Evolutionary conservation across 2,329 filamentous ascomycete species (phyloP).

Genomic region (Aspergillus ustus): DNA sequence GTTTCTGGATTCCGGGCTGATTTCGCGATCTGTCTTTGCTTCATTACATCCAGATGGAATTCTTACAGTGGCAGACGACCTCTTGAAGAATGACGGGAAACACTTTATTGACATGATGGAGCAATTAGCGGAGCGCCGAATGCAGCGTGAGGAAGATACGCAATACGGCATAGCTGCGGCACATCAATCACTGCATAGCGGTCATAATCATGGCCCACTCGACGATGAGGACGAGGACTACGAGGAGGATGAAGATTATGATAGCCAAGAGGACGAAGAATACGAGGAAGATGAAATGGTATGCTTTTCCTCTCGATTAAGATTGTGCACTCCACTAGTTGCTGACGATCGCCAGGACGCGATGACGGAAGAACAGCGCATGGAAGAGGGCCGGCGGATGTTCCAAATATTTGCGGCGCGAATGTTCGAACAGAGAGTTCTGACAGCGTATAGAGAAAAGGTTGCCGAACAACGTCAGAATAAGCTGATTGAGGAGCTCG

Average conservation of each 20-base stretch:
- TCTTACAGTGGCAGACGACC: constrained; percentile 95
- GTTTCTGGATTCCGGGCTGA: constrained; percentile 31
- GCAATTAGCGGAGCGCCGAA: constrained; percentile 92
- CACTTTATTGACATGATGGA: constrained; percentile 99
- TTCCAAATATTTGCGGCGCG: constrained; percentile 99
- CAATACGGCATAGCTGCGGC: constrained; percentile 66
- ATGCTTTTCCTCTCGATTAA: constrained; percentile 27
- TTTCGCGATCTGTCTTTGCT: constrained; percentile 47
- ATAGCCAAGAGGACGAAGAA: constrained; percentile 67
- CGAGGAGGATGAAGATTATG: constrained; percentile 72
- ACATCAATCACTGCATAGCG: constrained; percentile 65
- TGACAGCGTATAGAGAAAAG: constrained; percentile 97
- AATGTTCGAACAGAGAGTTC: constrained; percentile 97
- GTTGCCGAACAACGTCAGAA: constrained; percentile 90
- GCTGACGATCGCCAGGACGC: constrained; percentile 69
- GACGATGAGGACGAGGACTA: constrained; percentile 76
- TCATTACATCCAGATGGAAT: constrained; percentile 72
- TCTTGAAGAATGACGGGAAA: constrained; percentile 98
- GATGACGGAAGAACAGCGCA: constrained; percentile 97
- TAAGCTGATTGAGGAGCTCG: constrained; percentile 86
- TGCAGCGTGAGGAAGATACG: constrained; percentile 94
- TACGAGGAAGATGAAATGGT: constrained; percentile 71
- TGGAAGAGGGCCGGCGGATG: constrained; percentile 98
- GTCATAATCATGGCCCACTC: constrained; percentile 76
- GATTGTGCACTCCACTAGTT: constrained; percentile 24